A percentile compares a stretch with the other conserved stretches of the same genome.
These are phyloP conservation scores for Xylaria grammica DNA, from an alignment of 495 filamentous ascomycete genomes.

Conservation along the genomic window DNA sequence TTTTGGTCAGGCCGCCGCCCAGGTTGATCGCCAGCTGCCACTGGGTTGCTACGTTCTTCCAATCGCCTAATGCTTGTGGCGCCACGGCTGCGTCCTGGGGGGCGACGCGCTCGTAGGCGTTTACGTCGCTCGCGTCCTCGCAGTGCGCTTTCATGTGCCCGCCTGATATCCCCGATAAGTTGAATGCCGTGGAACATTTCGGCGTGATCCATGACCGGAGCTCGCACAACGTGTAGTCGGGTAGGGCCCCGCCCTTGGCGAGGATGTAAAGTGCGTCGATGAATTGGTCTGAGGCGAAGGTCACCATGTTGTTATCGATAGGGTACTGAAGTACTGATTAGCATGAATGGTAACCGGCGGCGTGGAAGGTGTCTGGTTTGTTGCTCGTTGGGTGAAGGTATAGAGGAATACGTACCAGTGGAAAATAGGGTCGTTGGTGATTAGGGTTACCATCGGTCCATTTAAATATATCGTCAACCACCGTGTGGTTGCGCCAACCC, in stretches of 20 bases:
- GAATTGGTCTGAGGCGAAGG: slow-evolving; percentile 51
- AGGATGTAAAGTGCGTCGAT: slow-evolving; percentile 67
- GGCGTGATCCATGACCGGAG: slow-evolving; percentile 62
- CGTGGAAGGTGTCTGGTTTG: neutral
- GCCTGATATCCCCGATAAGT: slow-evolving; percentile 60
- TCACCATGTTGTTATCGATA: slow-evolving; percentile 65
- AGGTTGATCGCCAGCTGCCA: slow-evolving; percentile 65
- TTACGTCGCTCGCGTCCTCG: slow-evolving; percentile 54
- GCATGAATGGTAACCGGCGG: neutral
- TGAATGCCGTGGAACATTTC: slow-evolving; percentile 67
- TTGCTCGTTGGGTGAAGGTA: no score
- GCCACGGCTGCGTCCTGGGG: slow-evolving; percentile 34
- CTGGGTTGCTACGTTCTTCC: slow-evolving; percentile 61
- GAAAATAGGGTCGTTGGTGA: slow-evolving; percentile 66
- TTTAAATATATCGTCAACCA: slow-evolving; percentile 70
- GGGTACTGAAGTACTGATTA: slow-evolving; percentile 47
- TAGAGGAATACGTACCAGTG: slow-evolving; percentile 43
- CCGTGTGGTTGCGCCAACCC: slow-evolving; percentile 60
- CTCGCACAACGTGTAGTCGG: slow-evolving; percentile 65
- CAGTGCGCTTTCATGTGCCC: slow-evolving; percentile 61
- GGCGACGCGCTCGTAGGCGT: slow-evolving; percentile 56
- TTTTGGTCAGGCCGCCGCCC: slow-evolving; percentile 62
- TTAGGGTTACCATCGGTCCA: slow-evolving; percentile 56
- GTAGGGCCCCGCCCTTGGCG: slow-evolving; percentile 49
- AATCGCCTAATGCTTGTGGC: slow-evolving; percentile 51